These are phyloP conservation scores for Pseudopithomyces chartarum DNA, from an alignment of 2,329 filamentous ascomycete species.

Conservation along the genomic window DNA sequence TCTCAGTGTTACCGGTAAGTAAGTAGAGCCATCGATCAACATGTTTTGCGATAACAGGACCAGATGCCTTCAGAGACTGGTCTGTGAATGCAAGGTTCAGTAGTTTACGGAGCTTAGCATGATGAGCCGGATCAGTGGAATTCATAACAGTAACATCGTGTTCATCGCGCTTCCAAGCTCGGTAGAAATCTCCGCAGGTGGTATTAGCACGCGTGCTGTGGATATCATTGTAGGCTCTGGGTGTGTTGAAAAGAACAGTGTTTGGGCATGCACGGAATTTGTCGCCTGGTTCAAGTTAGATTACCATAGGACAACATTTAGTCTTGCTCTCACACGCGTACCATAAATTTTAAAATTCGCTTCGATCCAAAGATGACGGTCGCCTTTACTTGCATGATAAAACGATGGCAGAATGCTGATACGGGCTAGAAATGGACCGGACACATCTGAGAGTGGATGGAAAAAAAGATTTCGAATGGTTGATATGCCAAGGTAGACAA, in stretches of 20 bases:
- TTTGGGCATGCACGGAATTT: constrained; percentile 15
- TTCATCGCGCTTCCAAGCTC: constrained; percentile 8
- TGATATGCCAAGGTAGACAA: background rate
- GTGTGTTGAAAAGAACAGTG: constrained; percentile 10
- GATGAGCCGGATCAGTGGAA: constrained; percentile 3
- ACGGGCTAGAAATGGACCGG: constrained; percentile 12
- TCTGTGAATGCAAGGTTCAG: constrained; percentile 21
- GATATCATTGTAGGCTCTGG: constrained; percentile 10
- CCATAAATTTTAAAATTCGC: constrained; percentile 18
- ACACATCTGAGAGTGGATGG: constrained; percentile 12
- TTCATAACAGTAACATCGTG: constrained; percentile 11
- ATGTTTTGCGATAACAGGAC: constrained; percentile 11
- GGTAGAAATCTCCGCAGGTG: constrained; percentile 10
- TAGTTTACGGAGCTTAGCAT: constrained; percentile 14
- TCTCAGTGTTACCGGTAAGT: background rate
- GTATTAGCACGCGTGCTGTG: constrained; percentile 11
- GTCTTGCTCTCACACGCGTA: background rate
- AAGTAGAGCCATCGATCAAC: constrained; percentile 20
- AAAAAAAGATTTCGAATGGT: constrained; percentile 16
- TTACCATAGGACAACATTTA: background rate
- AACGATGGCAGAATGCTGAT: constrained; percentile 12
- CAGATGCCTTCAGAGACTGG: constrained; percentile 12
- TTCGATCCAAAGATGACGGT: constrained; percentile 19
- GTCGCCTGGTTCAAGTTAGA: constrained; percentile 2
- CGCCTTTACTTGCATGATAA: constrained; percentile 19